phyloP scores from a whole-genome alignment of 2,329 filamentous ascomycete species.

The Fusarium guadeloupense region DNA sequence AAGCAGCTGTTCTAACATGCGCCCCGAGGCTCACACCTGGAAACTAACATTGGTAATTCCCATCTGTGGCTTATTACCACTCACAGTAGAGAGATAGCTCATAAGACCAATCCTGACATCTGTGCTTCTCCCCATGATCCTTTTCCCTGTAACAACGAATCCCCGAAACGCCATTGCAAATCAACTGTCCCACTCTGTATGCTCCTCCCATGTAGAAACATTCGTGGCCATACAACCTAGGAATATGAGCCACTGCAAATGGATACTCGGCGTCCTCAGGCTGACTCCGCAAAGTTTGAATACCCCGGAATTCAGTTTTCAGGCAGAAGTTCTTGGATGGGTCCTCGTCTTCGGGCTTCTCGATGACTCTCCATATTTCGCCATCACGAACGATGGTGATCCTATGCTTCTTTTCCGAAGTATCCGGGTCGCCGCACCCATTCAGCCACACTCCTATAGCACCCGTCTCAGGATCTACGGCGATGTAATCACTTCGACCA shows the following conservation, averaged over 20 bases:
- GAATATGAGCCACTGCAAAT: neutral
- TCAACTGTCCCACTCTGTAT: neutral
- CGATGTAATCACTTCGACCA: constrained; percentile 7
- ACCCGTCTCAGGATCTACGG: constrained; percentile 8
- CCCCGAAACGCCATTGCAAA: constrained; percentile 3
- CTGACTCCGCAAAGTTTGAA: neutral
- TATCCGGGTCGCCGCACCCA: too few species aligned
- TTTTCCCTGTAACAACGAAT: constrained; percentile 3
- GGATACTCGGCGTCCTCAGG: neutral
- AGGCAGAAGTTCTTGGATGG: neutral
- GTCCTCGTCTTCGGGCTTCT: neutral
- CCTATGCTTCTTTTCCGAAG: constrained; percentile 5
- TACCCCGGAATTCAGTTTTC: too few species aligned
- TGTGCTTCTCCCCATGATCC: neutral
- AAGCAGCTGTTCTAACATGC: too few species aligned
- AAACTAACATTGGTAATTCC: too few species aligned
- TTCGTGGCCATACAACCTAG: neutral
- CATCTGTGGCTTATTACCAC: too few species aligned
- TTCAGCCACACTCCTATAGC: constrained; percentile 14
- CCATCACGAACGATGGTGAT: neutral
- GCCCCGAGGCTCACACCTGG: too few species aligned
- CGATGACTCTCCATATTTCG: neutral
- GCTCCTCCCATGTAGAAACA: constrained; percentile 1
- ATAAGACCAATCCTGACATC: neutral
- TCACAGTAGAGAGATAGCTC: neutral